Evolutionary conservation across 345 rosid species (phyloP), one percentile per base, ranked within the genome.

Genomic region (Hypericum perforatum): DNA sequence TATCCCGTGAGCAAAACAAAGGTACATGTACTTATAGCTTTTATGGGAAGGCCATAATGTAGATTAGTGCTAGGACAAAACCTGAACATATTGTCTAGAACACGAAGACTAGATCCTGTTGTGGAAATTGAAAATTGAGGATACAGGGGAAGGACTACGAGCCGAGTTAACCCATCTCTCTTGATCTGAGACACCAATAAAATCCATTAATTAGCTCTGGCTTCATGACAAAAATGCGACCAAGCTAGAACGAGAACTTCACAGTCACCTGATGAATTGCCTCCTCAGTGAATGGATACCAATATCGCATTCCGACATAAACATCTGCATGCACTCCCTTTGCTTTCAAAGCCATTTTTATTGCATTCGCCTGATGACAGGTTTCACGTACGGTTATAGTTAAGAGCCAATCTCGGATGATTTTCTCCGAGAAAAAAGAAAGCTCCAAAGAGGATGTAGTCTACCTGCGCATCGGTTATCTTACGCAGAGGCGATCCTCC

Each of bases 111-210:
- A 43, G 96, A 92, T 6, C 96, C 96, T 16, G 95, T 88, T 37
- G 98, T 88, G 36, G 98, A 85, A 59, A 92, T 92, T 46, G 97
- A 88, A 54, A 76, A 85, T 60, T 88, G 98, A 37, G 98, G 98
- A 71, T 88, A 92, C n/a, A 92, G 76, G 3, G 98, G 98, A 57
- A 92, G 85, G 60, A 92, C 84, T 54, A 92, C 94, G 56, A 88
- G 98, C 70, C 73, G 85, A 41, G 94, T 80, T 54, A 88, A 83
- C 57, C 60, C 64, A 60, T 92, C 98, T 66, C 58, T 73, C 77
- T 80, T 88, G 54, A 92, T 85, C 95, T 88, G 75, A 58, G 38
- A 11, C 29, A 29, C 56, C 32, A 22, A 42, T 7, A 13, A 22
- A 56, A 63, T 32, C 0, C n/a, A 12, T 4, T 16, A 3, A 0